Conservation (phyloP, 352 stramenopile species). For the Phytophthora niederhauseri region DNA sequence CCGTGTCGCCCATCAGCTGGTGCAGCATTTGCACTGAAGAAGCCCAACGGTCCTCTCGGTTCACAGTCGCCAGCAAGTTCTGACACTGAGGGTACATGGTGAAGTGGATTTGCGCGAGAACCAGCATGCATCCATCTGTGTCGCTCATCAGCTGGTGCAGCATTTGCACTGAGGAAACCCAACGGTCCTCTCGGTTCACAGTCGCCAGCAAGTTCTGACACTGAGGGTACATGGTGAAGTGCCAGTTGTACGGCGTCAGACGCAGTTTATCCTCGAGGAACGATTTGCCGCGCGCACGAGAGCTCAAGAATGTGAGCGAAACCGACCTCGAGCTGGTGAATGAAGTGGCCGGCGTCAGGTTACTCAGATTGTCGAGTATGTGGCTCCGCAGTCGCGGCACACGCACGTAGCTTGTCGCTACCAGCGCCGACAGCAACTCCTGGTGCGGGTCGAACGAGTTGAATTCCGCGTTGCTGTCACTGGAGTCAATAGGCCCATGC, state of each 20-base stretch:
- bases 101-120: constrained; percentile 57
- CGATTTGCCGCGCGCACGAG: constrained; percentile 41
- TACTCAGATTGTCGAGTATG: constrained; percentile 55
- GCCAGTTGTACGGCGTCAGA: constrained; percentile 63
- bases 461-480: constrained; percentile 21
- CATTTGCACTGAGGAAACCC: constrained; percentile 36
- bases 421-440: constrained; percentile 46
- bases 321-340: constrained; percentile 27
- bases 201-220: constrained; percentile 54
- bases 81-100: constrained; percentile 60
- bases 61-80: constrained; percentile 44
- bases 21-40: constrained; percentile 34
- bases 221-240: constrained; percentile 50
- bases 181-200: constrained; percentile 53
- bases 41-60: constrained; percentile 56
- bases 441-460: constrained; percentile 38
- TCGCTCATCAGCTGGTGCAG: constrained; percentile 43
- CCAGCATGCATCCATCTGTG: constrained; percentile 45
- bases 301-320: constrained; percentile 30
- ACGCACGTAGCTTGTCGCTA: constrained; percentile 61
- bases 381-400: constrained; percentile 56
- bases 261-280: constrained; percentile 51
- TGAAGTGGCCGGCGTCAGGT: constrained; percentile 24
- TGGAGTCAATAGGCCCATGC: constrained; percentile 27
- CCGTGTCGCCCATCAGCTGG: constrained; percentile 41